phyloP scores from a whole-genome alignment of 179 eudicot species.

The Corrigiola litoralis region DNA sequence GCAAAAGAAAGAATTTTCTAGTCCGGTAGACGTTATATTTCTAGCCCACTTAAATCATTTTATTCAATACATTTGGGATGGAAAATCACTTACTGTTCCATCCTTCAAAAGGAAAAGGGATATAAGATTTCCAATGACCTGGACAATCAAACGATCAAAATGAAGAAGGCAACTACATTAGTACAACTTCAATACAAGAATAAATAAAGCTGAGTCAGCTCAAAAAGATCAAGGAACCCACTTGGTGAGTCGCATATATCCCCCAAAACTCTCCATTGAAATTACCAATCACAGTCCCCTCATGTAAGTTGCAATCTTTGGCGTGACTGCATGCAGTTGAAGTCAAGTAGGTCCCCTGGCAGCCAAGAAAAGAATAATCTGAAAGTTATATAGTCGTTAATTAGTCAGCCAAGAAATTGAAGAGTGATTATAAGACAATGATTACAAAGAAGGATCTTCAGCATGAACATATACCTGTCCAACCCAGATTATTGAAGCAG shows the following conservation, averaged over 20 bases:
- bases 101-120: constrained; percentile 54
- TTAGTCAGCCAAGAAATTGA: not conserved
- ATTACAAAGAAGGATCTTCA: not conserved
- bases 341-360: constrained; percentile 93
- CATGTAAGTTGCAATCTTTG: constrained; percentile 57
- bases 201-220: not conserved
- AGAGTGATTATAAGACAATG: not conserved
- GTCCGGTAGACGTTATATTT: too few relatives aligned
- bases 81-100: constrained; percentile 44
- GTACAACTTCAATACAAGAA: not conserved
- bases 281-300: constrained; percentile 80
- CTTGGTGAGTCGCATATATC: constrained; percentile 87
- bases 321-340: constrained; percentile 84
- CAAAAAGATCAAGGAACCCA: constrained; percentile 12
- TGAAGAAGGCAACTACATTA: not conserved
- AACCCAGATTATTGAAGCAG: constrained; percentile 96
- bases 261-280: constrained; percentile 96
- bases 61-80: not conserved
- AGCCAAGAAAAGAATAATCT: constrained; percentile 17
- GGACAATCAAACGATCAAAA: constrained; percentile 4
- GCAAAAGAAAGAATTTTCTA: too few relatives aligned
- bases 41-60: too few relatives aligned
- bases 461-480: constrained; percentile 65
- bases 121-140: constrained; percentile 39
- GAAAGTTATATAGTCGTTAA: not conserved